A percentile compares a stretch with the other conserved stretches of the same genome.
These are phyloP conservation scores for Carpinus fangiana DNA, from an alignment of 306 rosid species.

Conservation along the genomic window DNA sequence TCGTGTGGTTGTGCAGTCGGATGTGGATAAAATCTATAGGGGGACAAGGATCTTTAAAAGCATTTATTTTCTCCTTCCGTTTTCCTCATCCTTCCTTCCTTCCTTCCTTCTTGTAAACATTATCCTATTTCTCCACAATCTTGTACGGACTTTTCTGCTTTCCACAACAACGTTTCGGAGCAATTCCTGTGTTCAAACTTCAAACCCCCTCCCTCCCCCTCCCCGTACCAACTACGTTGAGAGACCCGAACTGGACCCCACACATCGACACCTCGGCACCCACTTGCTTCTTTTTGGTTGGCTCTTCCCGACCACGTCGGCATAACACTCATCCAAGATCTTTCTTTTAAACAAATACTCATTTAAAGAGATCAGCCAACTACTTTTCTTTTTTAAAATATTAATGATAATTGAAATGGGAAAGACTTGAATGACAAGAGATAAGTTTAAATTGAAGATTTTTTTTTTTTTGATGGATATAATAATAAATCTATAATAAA, in stretches of 20 bases:
- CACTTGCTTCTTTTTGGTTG: constrained; percentile 18
- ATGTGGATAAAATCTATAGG: constrained; percentile 23
- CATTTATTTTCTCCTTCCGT: background rate
- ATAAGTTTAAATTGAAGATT: too few relatives aligned
- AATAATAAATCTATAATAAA: too few relatives aligned
- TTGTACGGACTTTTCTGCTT: constrained; percentile 26
- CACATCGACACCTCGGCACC: background rate
- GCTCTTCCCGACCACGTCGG: background rate
- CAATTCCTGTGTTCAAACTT: background rate
- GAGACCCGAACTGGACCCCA: background rate
- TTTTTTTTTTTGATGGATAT: too few relatives aligned
- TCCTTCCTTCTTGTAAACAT: background rate
- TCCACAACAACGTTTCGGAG: background rate
- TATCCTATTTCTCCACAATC: background rate
- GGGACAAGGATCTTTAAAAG: constrained; percentile 7
- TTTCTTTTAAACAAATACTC: too few relatives aligned
- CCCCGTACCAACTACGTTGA: background rate
- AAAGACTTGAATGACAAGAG: too few relatives aligned
- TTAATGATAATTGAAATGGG: too few relatives aligned
- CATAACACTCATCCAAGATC: background rate
- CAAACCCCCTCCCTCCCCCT: too few relatives aligned
- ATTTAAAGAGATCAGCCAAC: too few relatives aligned
- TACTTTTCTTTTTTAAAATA: too few relatives aligned
- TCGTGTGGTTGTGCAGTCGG: background rate
- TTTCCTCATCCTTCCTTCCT: background rate